Evolutionary conservation across 2,329 filamentous ascomycete genomes (phyloP).

Genomic region (Grosmannia serpens): DNA sequence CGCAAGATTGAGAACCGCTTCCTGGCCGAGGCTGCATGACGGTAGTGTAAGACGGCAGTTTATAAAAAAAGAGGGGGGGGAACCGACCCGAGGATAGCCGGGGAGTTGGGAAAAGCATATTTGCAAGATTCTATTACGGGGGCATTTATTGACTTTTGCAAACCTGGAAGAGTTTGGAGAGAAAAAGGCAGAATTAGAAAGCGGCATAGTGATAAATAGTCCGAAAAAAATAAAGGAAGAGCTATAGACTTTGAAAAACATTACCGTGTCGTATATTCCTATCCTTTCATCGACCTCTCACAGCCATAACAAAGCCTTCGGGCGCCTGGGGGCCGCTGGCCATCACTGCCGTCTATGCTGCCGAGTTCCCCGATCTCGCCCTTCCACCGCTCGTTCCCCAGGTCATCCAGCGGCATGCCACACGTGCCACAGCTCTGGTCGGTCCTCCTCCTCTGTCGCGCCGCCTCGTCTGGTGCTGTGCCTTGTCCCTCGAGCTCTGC

Average conservation of each 20-base stretch:
- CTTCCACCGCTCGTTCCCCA: conserved; percentile 52
- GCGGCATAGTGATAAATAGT: neutral
- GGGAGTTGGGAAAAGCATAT: neutral
- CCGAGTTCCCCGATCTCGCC: conserved; percentile 43
- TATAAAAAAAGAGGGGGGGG: neutral
- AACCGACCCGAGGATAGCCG: neutral
- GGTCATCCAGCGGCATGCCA: conserved; percentile 51
- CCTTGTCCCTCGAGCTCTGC: neutral
- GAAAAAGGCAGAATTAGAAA: neutral
- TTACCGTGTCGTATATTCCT: neutral
- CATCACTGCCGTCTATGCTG: conserved; percentile 13
- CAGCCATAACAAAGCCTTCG: conserved; percentile 60
- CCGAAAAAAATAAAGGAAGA: neutral
- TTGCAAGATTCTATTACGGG: neutral
- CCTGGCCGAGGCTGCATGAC: conserved; percentile 24
- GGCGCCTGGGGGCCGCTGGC: conserved; percentile 14
- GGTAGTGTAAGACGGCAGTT: neutral
- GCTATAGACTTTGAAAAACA: neutral
- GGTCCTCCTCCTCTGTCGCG: neutral
- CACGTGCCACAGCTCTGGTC: conserved; percentile 51
- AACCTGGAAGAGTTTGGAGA: neutral
- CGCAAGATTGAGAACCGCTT: conserved; percentile 58
- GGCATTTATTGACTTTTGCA: neutral
- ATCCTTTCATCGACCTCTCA: conserved; percentile 49
- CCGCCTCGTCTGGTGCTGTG: neutral